phyloP scores from a whole-genome alignment of 495 filamentous ascomycete species.

The Penicillium subrubescens region DNA sequence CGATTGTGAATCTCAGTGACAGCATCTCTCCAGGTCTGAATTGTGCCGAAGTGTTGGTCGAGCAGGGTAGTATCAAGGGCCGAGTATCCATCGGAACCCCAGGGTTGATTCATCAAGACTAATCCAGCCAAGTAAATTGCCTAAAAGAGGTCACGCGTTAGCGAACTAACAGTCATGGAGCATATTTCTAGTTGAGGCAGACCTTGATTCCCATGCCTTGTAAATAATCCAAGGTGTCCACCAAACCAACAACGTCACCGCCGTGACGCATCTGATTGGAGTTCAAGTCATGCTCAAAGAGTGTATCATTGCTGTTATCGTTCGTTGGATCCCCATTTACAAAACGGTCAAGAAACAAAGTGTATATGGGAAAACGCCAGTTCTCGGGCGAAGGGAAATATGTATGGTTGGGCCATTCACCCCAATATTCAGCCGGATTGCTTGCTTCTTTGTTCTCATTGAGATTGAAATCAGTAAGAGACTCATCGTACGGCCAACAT shows the following conservation, averaged over 20 bases:
- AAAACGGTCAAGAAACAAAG: conserved; percentile 68
- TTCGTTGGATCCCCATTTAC: conserved; percentile 74
- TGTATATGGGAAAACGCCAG: conserved; percentile 76
- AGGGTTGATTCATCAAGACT: conserved; percentile 71
- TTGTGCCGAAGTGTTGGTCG: conserved; percentile 68
- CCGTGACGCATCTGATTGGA: conserved; percentile 76
- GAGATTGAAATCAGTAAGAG: conserved; percentile 58
- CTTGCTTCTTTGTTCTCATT: conserved; percentile 63
- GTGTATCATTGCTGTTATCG: conserved; percentile 68
- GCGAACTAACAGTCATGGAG: not conserved
- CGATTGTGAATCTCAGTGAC: conserved; percentile 66
- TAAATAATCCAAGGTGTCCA: conserved; percentile 71
- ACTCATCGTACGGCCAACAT: conserved; percentile 58
- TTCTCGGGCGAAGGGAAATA: conserved; percentile 62
- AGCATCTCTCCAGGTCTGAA: conserved; percentile 63
- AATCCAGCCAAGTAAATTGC: conserved; percentile 71
- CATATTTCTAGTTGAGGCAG: not conserved
- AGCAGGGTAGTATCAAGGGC: conserved; percentile 71
- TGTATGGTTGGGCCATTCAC: conserved; percentile 57
- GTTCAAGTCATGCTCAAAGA: conserved; percentile 68
- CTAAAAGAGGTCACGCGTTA: conserved; percentile 26
- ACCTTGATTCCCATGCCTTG: conserved; percentile 77
- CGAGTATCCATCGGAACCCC: conserved; percentile 68
- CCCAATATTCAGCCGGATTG: conserved; percentile 63
- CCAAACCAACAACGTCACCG: conserved; percentile 65